phyloP scores from a whole-genome alignment of 2,329 filamentous ascomycete genomes.

The Nannizziopsis arthrosporioides region DNA sequence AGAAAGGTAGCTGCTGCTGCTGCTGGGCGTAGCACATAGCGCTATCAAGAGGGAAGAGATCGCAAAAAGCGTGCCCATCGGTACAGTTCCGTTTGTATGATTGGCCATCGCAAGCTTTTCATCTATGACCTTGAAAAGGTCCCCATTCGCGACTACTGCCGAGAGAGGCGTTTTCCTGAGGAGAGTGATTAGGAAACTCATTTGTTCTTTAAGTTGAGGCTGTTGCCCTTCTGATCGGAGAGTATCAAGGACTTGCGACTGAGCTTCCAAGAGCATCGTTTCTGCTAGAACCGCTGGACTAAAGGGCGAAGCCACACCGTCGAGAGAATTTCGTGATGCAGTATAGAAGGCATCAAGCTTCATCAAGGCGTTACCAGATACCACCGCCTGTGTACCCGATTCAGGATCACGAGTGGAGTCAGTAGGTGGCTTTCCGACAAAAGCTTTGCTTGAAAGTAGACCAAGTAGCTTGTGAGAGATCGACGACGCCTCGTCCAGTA shows the following conservation, averaged over 20 bases:
- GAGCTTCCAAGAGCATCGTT: conserved; percentile 52
- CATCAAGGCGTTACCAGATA: conserved; percentile 41
- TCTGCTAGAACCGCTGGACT: conserved; percentile 45
- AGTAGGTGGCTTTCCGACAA: conserved; percentile 23
- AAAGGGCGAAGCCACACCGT: conserved; percentile 51
- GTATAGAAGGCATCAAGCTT: conserved; percentile 57
- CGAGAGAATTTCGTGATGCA: conserved; percentile 57
- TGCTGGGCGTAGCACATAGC: conserved; percentile 27
- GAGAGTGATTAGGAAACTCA: conserved; percentile 47
- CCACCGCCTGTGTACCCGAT: conserved; percentile 11
- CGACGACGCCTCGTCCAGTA: conserved; percentile 26
- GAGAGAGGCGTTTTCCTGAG: conserved; percentile 32
- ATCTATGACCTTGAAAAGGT: conserved; percentile 27
- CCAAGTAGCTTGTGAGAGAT: conserved; percentile 50
- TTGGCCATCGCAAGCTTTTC: conserved; percentile 17
- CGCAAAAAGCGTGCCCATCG: conserved; percentile 28
- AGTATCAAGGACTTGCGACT: conserved; percentile 26
- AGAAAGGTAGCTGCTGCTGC: conserved; percentile 28
- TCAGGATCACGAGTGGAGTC: background rate
- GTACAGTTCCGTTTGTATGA: conserved; percentile 20
- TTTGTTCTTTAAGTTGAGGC: conserved; percentile 45
- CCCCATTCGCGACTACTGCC: conserved; percentile 24
- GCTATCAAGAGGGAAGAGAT: conserved; percentile 40
- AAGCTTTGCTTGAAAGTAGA: conserved; percentile 53
- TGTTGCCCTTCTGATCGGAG: conserved; percentile 20